Evolutionary conservation across 371 early-diverging fungal genomes (phyloP).

Genomic region (Mortierella sp.): DNA sequence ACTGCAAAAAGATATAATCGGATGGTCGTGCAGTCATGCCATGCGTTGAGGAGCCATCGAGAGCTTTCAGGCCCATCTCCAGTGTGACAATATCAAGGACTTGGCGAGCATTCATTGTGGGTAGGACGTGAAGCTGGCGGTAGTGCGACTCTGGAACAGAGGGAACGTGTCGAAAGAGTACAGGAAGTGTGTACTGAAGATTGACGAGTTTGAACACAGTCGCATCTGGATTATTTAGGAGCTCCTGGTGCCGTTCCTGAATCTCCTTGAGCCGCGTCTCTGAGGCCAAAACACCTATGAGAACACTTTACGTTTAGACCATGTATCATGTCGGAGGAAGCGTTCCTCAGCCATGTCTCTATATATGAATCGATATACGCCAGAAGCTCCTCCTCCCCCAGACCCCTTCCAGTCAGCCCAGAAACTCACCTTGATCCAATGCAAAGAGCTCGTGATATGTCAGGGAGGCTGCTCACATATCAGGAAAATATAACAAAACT

Average conservation of each 20-base stretch:
- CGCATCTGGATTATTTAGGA: slow-evolving; percentile 31
- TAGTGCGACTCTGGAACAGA: slow-evolving; percentile 51
- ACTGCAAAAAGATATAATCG: slow-evolving; percentile 40
- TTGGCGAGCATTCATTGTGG: slow-evolving; percentile 43
- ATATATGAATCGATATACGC: neutral
- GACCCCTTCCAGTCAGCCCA: neutral
- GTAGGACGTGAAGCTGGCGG: slow-evolving; percentile 40
- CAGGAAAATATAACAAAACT: too few relatives aligned
- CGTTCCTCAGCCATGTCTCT: too few relatives aligned
- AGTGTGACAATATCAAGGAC: slow-evolving; percentile 24
- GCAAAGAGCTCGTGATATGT: slow-evolving; percentile 52
- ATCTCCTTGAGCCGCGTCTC: slow-evolving; percentile 43
- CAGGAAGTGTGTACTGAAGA: slow-evolving; percentile 36
- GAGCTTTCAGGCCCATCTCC: slow-evolving; percentile 49
- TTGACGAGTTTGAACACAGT: slow-evolving; percentile 51
- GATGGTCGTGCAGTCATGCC: slow-evolving; percentile 10
- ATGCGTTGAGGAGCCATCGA: slow-evolving; percentile 11
- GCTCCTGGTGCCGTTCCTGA: slow-evolving; percentile 43
- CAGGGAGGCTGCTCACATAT: slow-evolving; percentile 23
- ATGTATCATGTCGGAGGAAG: too few relatives aligned
- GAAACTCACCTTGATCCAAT: slow-evolving; percentile 46
- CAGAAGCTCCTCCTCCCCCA: neutral
- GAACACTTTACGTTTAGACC: too few relatives aligned
- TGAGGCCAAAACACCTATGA: slow-evolving; percentile 32
- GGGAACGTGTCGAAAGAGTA: slow-evolving; percentile 51